Evolutionary conservation across 2,329 filamentous ascomycete genomes (phyloP).

Genomic region (Sporothrix brasiliensis): DNA sequence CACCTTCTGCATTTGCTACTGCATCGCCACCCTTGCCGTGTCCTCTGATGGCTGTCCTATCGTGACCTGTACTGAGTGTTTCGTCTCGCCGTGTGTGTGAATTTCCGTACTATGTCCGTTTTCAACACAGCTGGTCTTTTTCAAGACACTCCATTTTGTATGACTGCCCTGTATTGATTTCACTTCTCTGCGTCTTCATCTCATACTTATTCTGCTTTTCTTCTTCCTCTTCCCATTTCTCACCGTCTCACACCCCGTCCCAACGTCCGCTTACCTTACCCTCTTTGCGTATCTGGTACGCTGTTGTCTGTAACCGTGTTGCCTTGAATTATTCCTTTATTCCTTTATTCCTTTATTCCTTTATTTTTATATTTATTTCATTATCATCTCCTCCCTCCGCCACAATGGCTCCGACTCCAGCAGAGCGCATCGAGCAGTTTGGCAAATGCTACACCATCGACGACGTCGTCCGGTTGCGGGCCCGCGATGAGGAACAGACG

Average conservation of each 20-base stretch:
- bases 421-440: conserved; percentile 42
- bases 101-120: conserved; percentile 20
- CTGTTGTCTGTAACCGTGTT: not conserved
- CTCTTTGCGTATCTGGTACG: not conserved
- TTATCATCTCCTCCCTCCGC: not conserved
- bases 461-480: conserved; percentile 48
- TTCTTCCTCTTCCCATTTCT: not conserved
- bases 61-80: not conserved
- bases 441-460: conserved; percentile 48
- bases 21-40: not conserved
- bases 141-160: not conserved
- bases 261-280: not conserved
- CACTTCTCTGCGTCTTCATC: not conserved
- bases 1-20: conserved; percentile 2
- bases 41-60: not conserved
- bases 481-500: conserved; percentile 44
- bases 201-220: not conserved
- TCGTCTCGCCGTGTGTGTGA: not conserved
- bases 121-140: not conserved
- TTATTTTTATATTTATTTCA: no score
- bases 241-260: not conserved
- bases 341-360: no score
- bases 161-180: not conserved
- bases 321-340: no score
- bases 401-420: conserved; percentile 40